Evolutionary conservation across 2,329 filamentous ascomycete species (phyloP).

Genomic region (Penicillium griseofulvum): DNA sequence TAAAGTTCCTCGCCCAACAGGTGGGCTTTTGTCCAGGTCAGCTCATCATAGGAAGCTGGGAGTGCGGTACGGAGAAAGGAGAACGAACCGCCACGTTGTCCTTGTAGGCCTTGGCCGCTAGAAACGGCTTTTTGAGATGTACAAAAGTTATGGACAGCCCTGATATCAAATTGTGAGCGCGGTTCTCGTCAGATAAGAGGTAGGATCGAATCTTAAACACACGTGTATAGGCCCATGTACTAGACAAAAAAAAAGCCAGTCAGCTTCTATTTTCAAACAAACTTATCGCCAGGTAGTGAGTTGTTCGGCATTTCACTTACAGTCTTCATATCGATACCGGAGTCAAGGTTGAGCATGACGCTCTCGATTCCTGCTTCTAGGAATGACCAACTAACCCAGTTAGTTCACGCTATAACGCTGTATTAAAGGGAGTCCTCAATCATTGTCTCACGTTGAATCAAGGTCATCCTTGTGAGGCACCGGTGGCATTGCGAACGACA

Average conservation of each 20-base stretch:
- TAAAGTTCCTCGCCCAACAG: constrained; percentile 95
- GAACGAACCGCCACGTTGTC: constrained; percentile 69
- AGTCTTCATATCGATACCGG: constrained; percentile 90
- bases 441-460: constrained; percentile 54
- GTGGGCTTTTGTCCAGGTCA: constrained; percentile 61
- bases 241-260: constrained; percentile 35
- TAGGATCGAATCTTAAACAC: constrained; percentile 11
- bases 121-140: constrained; percentile 91
- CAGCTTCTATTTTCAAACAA: constrained; percentile 2
- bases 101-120: constrained; percentile 50
- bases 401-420: constrained; percentile 12
- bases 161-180: constrained; percentile 37
- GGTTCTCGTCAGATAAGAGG: constrained; percentile 23
- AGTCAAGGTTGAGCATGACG: constrained; percentile 89
- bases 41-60: background rate
- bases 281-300: background rate
- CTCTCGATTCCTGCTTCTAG: constrained; percentile 82
- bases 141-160: constrained; percentile 96
- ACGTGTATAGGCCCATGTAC: constrained; percentile 98
- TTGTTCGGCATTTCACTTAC: constrained; percentile 43
- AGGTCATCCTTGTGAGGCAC: constrained; percentile 59
- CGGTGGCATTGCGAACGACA: constrained; percentile 41
- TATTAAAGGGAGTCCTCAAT: background rate
- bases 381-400: constrained; percentile 72
- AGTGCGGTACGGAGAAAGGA: background rate